These are phyloP conservation scores for Zizania latifolia DNA, from an alignment of 176 grass and related monocot genomes.

Conservation along the genomic window DNA sequence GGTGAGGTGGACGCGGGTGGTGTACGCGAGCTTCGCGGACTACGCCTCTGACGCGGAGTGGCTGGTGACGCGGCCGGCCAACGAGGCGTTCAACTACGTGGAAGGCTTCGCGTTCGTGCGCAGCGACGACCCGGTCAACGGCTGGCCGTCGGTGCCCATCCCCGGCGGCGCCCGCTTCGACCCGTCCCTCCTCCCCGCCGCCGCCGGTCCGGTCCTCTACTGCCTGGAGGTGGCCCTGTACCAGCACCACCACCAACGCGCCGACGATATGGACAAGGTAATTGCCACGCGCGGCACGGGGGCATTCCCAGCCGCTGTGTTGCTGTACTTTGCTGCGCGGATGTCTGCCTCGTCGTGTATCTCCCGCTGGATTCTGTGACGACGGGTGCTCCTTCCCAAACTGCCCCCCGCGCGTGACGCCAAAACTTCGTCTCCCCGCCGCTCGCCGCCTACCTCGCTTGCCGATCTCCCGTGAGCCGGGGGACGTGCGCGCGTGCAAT, in stretches of 20 bases:
- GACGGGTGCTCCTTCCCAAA: not conserved
- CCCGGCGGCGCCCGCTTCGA: conserved; percentile 47
- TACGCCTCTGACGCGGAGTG: conserved; percentile 79
- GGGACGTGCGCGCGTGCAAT: conserved; percentile 11
- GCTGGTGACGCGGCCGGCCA: conserved; percentile 48
- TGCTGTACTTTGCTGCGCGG: conserved; percentile 39
- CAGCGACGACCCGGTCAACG: conserved; percentile 67
- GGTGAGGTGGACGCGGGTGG: conserved; percentile 74
- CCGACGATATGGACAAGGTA: conserved; percentile 61
- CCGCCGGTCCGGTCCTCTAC: conserved; percentile 65
- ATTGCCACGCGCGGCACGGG: not conserved
- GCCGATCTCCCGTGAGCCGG: not conserved
- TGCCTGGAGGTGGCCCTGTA: conserved; percentile 89
- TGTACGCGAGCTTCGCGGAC: conserved; percentile 64
- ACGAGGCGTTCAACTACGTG: conserved; percentile 64
- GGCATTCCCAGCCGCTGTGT: conserved; percentile 14
- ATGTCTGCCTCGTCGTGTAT: conserved; percentile 47
- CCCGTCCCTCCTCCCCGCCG: conserved; percentile 37
- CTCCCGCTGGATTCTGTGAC: conserved; percentile 59
- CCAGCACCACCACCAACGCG: conserved; percentile 24
- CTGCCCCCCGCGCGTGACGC: not conserved
- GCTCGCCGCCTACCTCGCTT: too few species aligned
- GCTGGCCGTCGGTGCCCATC: conserved; percentile 73
- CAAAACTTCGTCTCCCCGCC: not conserved
- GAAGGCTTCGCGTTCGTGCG: conserved; percentile 81